phyloP scores from a whole-genome alignment of 2,329 filamentous ascomycete genomes.

The Colletotrichum sp. region DNA sequence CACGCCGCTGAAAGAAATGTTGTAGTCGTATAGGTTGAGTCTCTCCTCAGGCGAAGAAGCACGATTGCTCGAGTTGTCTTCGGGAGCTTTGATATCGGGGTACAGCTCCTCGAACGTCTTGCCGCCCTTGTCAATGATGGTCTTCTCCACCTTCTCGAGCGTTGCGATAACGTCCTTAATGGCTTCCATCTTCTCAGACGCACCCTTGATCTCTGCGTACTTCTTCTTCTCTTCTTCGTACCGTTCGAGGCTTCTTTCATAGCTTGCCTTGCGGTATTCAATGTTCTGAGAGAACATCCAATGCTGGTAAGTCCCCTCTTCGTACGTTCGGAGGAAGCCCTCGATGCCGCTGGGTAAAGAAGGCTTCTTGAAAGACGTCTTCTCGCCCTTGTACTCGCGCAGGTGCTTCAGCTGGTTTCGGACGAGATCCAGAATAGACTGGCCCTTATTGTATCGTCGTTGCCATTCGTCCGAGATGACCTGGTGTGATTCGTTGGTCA shows the following conservation, averaged over 20 bases:
- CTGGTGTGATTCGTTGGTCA: conserved; percentile 47
- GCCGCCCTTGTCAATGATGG: conserved; percentile 61
- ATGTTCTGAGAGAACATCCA: conserved; percentile 54
- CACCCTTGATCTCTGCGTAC: conserved; percentile 25
- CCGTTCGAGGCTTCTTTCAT: conserved; percentile 34
- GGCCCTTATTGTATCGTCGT: conserved; percentile 39
- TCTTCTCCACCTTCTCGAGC: conserved; percentile 59
- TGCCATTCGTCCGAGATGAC: conserved; percentile 37
- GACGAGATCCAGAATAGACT: conserved; percentile 66
- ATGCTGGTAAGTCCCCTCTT: conserved; percentile 64
- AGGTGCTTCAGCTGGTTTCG: conserved; percentile 56
- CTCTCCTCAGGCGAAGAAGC: conserved; percentile 22
- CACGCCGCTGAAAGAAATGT: conserved; percentile 56
- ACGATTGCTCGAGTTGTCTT: background rate
- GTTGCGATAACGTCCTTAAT: conserved; percentile 55
- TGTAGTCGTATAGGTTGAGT: conserved; percentile 47
- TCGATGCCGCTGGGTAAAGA: conserved; percentile 41
- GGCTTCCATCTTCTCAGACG: conserved; percentile 59
- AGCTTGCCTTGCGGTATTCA: conserved; percentile 34
- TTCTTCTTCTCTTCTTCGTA: conserved; percentile 28
- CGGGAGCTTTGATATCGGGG: conserved; percentile 49
- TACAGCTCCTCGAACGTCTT: conserved; percentile 72
- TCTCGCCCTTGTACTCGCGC: conserved; percentile 45
- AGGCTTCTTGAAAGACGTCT: conserved; percentile 27
- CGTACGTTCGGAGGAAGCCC: conserved; percentile 57